Conservation (phyloP, 176 grass and related monocot genomes). For the Cocos nucifera region DNA sequence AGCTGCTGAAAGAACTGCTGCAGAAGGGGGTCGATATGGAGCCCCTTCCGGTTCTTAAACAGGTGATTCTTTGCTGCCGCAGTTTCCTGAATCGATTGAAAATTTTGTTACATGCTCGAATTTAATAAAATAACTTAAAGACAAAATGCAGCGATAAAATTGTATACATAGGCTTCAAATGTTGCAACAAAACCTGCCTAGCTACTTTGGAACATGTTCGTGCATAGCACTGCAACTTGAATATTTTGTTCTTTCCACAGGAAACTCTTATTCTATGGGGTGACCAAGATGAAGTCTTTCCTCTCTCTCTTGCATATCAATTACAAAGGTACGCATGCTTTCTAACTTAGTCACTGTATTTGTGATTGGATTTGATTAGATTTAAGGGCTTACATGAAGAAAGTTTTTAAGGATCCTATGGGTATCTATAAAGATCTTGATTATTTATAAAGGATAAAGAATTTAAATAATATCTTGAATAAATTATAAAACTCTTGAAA, state of each 20-base stretch:
- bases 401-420: no score
- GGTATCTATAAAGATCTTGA: no score
- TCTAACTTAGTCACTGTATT: no score
- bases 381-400: no score
- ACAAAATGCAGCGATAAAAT: not conserved
- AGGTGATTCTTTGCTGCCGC: slow-evolving; percentile 23
- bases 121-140: no score
- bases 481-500: no score
- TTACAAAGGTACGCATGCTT: slow-evolving; percentile 49
- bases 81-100: not conserved
- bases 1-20: slow-evolving; percentile 61
- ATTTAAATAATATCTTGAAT: no score
- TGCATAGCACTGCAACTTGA: not conserved
- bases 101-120: no score
- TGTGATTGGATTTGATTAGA: no score
- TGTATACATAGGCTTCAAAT: not conserved
- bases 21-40: slow-evolving; percentile 42
- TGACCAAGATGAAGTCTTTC: slow-evolving; percentile 75
- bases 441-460: no score
- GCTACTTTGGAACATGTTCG: not conserved
- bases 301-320: slow-evolving; percentile 43
- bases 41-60: slow-evolving; percentile 52
- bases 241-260: slow-evolving; percentile 21
- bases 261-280: slow-evolving; percentile 74
- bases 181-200: not conserved